These are phyloP conservation scores for Cytospora piceicola DNA, from an alignment of 2,329 filamentous ascomycete genomes.

Conservation along the genomic window DNA sequence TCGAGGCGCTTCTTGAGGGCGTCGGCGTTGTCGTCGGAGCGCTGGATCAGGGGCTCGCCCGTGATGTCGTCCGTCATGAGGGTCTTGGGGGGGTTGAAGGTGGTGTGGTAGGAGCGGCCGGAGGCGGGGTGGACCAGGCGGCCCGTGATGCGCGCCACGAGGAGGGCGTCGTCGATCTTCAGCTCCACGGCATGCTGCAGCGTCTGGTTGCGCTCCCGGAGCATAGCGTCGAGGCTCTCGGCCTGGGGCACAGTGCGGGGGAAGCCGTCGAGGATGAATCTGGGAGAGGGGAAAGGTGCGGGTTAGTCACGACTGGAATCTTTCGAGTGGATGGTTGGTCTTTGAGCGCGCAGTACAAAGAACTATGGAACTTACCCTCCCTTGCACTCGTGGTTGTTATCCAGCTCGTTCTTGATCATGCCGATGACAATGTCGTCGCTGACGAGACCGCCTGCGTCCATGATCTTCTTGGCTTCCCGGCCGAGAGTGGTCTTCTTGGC, in stretches of 20 bases:
- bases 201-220: conserved; percentile 74
- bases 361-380: conserved; percentile 70
- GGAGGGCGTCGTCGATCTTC: conserved; percentile 91
- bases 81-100: conserved; percentile 97
- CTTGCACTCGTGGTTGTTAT: conserved; percentile 92
- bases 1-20: conserved; percentile 91
- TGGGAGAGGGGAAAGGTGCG: conserved; percentile 42
- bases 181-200: conserved; percentile 96
- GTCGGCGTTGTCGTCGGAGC: conserved; percentile 95
- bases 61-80: conserved; percentile 96
- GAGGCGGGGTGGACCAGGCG: conserved; percentile 95
- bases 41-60: conserved; percentile 93
- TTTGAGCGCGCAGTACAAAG: not conserved
- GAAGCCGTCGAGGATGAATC: conserved; percentile 99
- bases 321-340: not conserved
- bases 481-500: conserved; percentile 95
- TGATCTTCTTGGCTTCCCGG: conserved; percentile 99
- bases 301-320: conserved; percentile 29
- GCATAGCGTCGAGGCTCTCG: conserved; percentile 92
- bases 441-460: conserved; percentile 97
- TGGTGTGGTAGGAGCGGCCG: conserved; percentile 95
- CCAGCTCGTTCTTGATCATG: conserved; percentile 98
- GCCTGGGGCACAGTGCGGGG: conserved; percentile 95
- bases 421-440: conserved; percentile 99
- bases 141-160: conserved; percentile 95